phyloP scores from a whole-genome alignment of 1,139 yeast species.

The Protomyces inundatus region DNA sequence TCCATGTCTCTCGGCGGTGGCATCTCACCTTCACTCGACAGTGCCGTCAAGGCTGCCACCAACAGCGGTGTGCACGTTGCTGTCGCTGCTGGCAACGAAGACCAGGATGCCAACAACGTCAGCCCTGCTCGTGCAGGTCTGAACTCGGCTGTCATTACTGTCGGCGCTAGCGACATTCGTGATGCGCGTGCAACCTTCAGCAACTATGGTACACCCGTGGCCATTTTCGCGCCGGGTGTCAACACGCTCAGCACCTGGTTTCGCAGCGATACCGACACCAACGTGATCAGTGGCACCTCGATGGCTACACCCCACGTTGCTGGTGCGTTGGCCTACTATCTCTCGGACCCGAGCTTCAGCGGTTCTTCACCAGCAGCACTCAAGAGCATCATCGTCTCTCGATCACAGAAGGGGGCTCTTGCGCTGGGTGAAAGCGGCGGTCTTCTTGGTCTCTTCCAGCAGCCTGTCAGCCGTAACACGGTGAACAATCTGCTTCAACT shows the following conservation, averaged over 20 bases:
- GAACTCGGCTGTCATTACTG: slow-evolving; percentile 63
- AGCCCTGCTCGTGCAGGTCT: slow-evolving; percentile 79
- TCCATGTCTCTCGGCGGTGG: slow-evolving; percentile 62
- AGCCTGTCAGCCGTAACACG: neutral
- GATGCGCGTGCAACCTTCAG: slow-evolving; percentile 56
- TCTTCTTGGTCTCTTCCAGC: too few relatives aligned
- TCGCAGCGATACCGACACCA: slow-evolving; percentile 76
- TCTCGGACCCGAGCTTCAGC: slow-evolving; percentile 44
- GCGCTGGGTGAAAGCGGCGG: neutral
- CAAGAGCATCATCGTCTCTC: neutral
- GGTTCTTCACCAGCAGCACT: neutral
- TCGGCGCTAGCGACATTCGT: slow-evolving; percentile 50
- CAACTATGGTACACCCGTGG: slow-evolving; percentile 62
- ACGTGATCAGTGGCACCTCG: slow-evolving; percentile 92
- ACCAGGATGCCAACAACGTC: slow-evolving; percentile 55
- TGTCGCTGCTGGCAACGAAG: slow-evolving; percentile 64
- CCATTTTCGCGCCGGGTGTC: slow-evolving; percentile 59
- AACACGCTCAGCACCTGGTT: slow-evolving; percentile 57
- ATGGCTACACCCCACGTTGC: slow-evolving; percentile 99
- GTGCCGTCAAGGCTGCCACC: slow-evolving; percentile 57
- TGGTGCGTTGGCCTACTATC: slow-evolving; percentile 76
- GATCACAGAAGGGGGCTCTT: neutral
- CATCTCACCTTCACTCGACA: slow-evolving; percentile 49
- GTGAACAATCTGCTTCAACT: neutral
- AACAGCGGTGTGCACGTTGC: slow-evolving; percentile 56